These are phyloP conservation scores for Halenospora varia DNA, from an alignment of 495 filamentous ascomycete genomes.

Conservation along the genomic window DNA sequence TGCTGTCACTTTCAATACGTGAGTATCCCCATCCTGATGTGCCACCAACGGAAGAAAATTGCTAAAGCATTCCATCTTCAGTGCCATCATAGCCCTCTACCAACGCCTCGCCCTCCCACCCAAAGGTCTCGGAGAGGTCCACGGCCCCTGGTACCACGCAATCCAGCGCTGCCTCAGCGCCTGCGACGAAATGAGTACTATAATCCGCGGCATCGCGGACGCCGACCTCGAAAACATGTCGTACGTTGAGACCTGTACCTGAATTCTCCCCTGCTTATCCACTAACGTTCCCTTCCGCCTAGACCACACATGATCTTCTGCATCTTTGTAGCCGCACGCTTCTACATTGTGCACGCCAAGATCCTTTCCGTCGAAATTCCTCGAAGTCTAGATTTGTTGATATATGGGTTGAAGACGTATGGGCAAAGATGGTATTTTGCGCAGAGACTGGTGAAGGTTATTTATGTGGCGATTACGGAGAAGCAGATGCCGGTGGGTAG, in stretches of 20 bases:
- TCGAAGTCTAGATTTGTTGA: background rate
- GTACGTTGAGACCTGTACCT: too few relatives aligned
- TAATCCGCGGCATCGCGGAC: conserved; percentile 23
- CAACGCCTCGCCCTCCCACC: conserved; percentile 24
- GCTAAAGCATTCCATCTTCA: background rate
- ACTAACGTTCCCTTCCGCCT: too few relatives aligned
- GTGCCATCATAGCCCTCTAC: conserved; percentile 28
- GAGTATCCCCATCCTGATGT: background rate
- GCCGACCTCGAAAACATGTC: conserved; percentile 27
- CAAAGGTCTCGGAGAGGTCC: conserved; percentile 7
- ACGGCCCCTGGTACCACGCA: conserved; percentile 28
- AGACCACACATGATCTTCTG: conserved; percentile 29
- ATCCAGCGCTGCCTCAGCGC: conserved; percentile 31
- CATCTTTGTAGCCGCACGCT: conserved; percentile 30
- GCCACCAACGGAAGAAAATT: background rate
- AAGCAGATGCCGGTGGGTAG: background rate
- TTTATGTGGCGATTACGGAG: background rate
- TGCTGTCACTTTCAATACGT: conserved; percentile 24
- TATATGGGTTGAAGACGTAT: conserved; percentile 4
- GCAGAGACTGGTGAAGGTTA: background rate
- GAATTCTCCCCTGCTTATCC: too few relatives aligned
- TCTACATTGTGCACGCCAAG: conserved; percentile 14
- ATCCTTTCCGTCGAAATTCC: conserved; percentile 5
- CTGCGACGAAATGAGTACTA: conserved; percentile 27
- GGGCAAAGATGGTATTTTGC: conserved; percentile 9